These are phyloP conservation scores for Lycium barbarum DNA, from an alignment of 257 asterid genomes.

Conservation along the genomic window DNA sequence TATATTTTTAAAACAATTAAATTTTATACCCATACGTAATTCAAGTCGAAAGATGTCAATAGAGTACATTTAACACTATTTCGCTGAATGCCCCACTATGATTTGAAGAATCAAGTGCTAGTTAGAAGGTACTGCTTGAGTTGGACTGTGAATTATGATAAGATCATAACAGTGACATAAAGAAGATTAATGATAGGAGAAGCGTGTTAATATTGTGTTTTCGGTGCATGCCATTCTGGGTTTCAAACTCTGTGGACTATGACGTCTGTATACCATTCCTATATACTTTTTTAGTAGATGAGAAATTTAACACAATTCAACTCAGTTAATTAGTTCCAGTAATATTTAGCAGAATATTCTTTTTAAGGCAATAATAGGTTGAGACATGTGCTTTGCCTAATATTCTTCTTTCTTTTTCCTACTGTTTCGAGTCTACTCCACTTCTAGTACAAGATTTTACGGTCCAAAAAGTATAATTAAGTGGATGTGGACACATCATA, in stretches of 20 bases:
- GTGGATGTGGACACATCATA: constrained; percentile 27
- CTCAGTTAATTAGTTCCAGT: too few species aligned
- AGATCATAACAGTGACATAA: not conserved
- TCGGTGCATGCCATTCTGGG: not conserved
- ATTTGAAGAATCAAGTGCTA: not conserved
- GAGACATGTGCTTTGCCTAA: not conserved
- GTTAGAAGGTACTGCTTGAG: not conserved
- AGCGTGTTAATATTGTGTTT: constrained; percentile 7
- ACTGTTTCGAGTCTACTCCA: not conserved
- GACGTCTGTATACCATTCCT: not conserved
- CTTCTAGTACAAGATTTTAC: not conserved
- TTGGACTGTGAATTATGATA: not conserved
- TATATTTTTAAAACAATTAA: not conserved
- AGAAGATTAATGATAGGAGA: not conserved
- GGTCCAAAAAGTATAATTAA: not conserved
- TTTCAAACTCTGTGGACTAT: constrained; percentile 10
- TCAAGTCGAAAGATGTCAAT: not conserved
- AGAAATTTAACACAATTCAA: not conserved
- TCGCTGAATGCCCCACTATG: not conserved
- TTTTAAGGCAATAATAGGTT: not conserved
- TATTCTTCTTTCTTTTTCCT: not conserved
- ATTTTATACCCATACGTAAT: not conserved
- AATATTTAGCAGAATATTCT: not conserved
- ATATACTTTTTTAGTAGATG: not conserved
- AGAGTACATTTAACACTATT: not conserved